Base-by-base conservation (phyloP, 1,139 yeast species). In the Yamadazyma jaroonii region DNA sequence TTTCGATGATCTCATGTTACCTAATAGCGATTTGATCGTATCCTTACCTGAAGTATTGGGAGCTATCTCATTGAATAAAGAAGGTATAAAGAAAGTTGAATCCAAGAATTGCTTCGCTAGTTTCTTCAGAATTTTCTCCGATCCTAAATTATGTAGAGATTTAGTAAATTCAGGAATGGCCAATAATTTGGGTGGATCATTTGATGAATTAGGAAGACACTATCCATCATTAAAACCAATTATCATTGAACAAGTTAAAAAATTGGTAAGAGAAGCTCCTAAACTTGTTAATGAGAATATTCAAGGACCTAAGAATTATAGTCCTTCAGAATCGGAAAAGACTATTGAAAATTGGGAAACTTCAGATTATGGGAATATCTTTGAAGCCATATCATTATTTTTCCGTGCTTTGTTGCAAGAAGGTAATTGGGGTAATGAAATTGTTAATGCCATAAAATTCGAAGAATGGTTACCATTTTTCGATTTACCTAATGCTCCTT, bases 181-280 rank as follows among this genome's bases (percentile, higher is more conserved):
- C 10, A 68, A 69, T 14, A 71, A 63, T 39, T 56, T 87, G 22
- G 96, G 96, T 0, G 67, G 77, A 26, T 74, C 85, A 0, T 72
- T 89, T 50, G 96, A 90, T 53, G 95, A 87, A 48, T 64, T 90
- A 36, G 82, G 88, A 6, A 74, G 96, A 50, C 97, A 90, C 55
- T 87, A 87, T 51, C 83, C 95, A 1, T 75, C 74, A 1, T 67
- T 89, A 41, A 80, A 85, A 38, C 81, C 84, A 0, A 54, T 63
- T 0, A 78, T 90, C 26, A 61, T 79, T 37, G 59, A 66, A 5
- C 77, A 79, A 38, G 65, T 83, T 25, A 62, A 72, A 9, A 52
- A 56, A 2, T 49, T 84, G 22, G 64, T 85, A 1, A 59, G 68
- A 20, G 62, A 62, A 10, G 56, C 83, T 6, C 79, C 84, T 0